Conservation (phyloP, 139 green algal species). For the Chlorella sp. region DNA sequence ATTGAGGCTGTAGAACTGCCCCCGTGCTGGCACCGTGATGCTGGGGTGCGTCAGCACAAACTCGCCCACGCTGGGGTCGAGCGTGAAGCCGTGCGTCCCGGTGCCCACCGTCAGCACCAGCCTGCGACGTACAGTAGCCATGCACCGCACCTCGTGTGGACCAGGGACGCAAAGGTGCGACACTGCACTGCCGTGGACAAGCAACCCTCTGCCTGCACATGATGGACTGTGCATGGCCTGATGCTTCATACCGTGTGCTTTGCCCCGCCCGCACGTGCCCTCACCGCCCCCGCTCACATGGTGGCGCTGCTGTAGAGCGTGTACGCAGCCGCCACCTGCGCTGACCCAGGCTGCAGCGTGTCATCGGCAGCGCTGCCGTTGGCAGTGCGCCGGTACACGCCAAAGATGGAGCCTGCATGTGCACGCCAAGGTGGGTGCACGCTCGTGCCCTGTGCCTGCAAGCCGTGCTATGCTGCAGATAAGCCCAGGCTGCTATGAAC, state of each 20-base stretch:
- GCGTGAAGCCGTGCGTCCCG: constrained; percentile 62
- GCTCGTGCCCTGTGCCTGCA: too few species aligned
- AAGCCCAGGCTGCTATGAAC: too few species aligned
- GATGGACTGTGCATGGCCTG: too few species aligned
- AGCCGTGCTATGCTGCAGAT: too few species aligned
- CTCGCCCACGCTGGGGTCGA: constrained; percentile 62
- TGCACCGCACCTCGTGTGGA: too few species aligned
- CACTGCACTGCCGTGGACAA: too few species aligned
- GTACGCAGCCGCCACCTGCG: constrained; percentile 48
- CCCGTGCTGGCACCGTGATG: constrained; percentile 54
- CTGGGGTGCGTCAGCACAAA: constrained; percentile 77
- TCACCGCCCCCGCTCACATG: too few species aligned
- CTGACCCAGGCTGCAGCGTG: constrained; percentile 26
- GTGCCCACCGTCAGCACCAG: constrained; percentile 20
- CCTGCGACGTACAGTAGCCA: constrained; percentile 5
- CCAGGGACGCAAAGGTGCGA: too few species aligned
- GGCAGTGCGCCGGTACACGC: constrained; percentile 39
- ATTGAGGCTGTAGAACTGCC: constrained; percentile 75
- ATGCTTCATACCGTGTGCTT: too few species aligned
- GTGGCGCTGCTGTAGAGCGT: constrained; percentile 3
- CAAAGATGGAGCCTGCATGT: constrained; percentile 64
- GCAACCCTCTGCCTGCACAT: too few species aligned
- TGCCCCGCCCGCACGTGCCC: too few species aligned
- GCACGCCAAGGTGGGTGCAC: too few species aligned
- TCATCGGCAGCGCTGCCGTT: neutral